Percentiles rank a stretch among this genome's conserved stretches.
Conservation (phyloP, 1,284 basidiomycete species). For the Puccinia polysora region DNA sequence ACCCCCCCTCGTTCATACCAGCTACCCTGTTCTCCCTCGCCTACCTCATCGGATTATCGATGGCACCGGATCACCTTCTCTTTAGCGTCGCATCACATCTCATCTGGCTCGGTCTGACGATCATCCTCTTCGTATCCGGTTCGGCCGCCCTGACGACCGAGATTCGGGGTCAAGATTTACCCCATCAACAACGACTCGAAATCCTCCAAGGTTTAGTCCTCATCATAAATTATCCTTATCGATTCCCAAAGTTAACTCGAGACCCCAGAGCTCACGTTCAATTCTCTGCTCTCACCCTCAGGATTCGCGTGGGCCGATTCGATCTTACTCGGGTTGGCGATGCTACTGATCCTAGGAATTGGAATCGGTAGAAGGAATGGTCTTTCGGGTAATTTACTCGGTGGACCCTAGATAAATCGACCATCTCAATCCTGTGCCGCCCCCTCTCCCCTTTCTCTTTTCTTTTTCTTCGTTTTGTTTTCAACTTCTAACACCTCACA, state of each 20-base stretch:
- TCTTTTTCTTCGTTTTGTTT: no score
- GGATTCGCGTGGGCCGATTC: constrained; percentile 42
- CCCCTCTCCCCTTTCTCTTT: no score
- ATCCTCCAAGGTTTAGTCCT: constrained; percentile 24
- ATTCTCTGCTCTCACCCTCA: neutral
- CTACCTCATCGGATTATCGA: constrained; percentile 4
- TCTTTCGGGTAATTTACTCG: constrained; percentile 20
- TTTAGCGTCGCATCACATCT: constrained; percentile 30
- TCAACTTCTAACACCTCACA: no score
- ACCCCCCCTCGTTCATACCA: neutral
- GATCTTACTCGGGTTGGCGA: constrained; percentile 14
- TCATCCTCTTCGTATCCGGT: constrained; percentile 32
- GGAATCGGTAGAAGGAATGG: constrained; percentile 31
- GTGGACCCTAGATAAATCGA: constrained; percentile 14
- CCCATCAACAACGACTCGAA: constrained; percentile 30
- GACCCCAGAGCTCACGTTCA: neutral
- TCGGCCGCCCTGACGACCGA: constrained; percentile 27
- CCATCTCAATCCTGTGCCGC: no score
- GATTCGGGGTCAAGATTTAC: constrained; percentile 4
- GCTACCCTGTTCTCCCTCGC: constrained; percentile 12
- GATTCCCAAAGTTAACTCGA: neutral
- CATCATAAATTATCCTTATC: neutral
- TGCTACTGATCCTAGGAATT: constrained; percentile 7
- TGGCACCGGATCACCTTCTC: constrained; percentile 13
- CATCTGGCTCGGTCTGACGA: constrained; percentile 20